Conservation (phyloP, 495 filamentous ascomycete genomes). For the Tirmania nivea region DNA sequence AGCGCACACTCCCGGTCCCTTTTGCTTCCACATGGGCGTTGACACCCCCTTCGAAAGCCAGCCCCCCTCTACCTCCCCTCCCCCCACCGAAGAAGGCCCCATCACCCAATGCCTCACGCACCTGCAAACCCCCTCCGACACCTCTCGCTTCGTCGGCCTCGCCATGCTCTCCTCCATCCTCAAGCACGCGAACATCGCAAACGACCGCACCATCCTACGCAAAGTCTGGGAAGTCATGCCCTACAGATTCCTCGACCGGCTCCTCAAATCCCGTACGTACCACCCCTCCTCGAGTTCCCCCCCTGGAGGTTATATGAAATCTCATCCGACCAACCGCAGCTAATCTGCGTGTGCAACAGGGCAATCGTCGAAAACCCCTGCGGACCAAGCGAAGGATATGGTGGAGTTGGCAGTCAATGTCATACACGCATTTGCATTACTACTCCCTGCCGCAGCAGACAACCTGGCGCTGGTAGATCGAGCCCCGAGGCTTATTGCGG, state of each 20-base stretch:
- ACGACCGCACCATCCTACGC: conserved; percentile 23
- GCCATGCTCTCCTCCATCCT: conserved; percentile 37
- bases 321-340: not conserved
- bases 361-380: conserved; percentile 21
- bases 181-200: conserved; percentile 29
- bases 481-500: conserved; percentile 28
- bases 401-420: conserved; percentile 38
- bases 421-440: conserved; percentile 33
- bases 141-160: conserved; percentile 42
- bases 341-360: conserved; percentile 3
- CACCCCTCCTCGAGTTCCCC: no score
- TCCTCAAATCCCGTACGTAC: conserved; percentile 30
- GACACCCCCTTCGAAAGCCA: no score
- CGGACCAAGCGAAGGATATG: conserved; percentile 31
- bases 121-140: conserved; percentile 37
- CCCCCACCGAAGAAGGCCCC: not conserved
- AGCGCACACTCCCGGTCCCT: no score
- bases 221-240: conserved; percentile 33
- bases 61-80: no score
- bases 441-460: conserved; percentile 27
- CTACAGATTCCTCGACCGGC: conserved; percentile 35
- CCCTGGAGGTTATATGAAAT: no score
- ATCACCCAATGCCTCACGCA: conserved; percentile 16
- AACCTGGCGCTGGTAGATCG: conserved; percentile 27
- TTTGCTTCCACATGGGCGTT: no score